A percentile compares a stretch with the other conserved stretches of the same genome.
These are phyloP conservation scores for Arxiozyma slooffiae DNA, from an alignment of 1,139 yeast genomes.

Conservation along the genomic window DNA sequence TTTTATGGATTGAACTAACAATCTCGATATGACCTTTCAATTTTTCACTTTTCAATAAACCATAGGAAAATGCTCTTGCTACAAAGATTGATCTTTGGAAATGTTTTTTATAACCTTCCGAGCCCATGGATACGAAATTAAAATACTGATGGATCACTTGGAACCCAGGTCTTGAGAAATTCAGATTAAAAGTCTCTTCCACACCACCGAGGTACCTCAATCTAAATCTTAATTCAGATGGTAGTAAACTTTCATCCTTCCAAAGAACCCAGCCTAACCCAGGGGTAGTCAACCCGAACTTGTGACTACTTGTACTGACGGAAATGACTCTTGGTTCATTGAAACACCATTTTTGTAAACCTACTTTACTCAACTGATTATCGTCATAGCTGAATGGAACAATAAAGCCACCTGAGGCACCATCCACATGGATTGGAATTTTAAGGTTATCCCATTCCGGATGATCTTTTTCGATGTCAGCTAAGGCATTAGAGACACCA, in stretches of 20 bases:
- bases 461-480: constrained; percentile 44
- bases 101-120: constrained; percentile 54
- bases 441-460: constrained; percentile 45
- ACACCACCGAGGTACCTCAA: constrained; percentile 81
- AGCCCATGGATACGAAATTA: constrained; percentile 63
- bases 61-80: constrained; percentile 23
- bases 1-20: constrained; percentile 67
- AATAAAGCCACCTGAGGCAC: constrained; percentile 83
- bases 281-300: constrained; percentile 81
- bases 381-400: constrained; percentile 77
- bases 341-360: constrained; percentile 61
- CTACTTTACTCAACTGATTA: constrained; percentile 27
- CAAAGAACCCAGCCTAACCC: constrained; percentile 92
- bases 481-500: constrained; percentile 49
- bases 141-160: constrained; percentile 83
- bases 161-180: constrained; percentile 88
- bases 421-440: constrained; percentile 81
- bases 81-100: constrained; percentile 48
- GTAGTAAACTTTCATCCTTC: constrained; percentile 56
- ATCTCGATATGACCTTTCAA: constrained; percentile 60
- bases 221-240: constrained; percentile 63
- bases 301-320: constrained; percentile 90
- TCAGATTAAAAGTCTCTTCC: constrained; percentile 77
- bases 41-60: constrained; percentile 37
- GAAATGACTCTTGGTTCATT: constrained; percentile 64